A percentile compares a stretch with the other conserved stretches of the same genome.
These are phyloP conservation scores for Quercus phellos DNA, from an alignment of 331 rosid genomes.

Conservation along the genomic window DNA sequence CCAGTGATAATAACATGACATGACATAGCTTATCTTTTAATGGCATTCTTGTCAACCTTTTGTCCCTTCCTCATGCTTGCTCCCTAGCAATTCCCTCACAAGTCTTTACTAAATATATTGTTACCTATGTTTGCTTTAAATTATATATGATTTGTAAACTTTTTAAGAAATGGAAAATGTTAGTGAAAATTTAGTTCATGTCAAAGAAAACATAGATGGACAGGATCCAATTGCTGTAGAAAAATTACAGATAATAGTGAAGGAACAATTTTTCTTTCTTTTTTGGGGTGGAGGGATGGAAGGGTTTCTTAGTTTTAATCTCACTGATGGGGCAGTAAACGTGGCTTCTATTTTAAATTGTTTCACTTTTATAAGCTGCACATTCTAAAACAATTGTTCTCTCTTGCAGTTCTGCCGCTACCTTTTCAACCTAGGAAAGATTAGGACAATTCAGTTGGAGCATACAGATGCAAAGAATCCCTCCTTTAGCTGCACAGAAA, in stretches of 20 bases:
- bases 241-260: background rate
- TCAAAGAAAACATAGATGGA: background rate
- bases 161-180: background rate
- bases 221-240: background rate
- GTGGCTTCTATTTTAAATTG: background rate
- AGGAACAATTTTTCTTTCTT: background rate
- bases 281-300: background rate
- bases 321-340: background rate
- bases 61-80: background rate
- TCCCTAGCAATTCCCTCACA: background rate
- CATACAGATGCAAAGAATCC: no score
- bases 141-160: background rate
- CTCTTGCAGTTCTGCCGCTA: no score
- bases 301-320: background rate
- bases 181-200: background rate
- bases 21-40: background rate
- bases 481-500: no score
- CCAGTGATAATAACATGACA: background rate
- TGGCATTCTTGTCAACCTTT: background rate
- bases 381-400: no score
- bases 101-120: background rate
- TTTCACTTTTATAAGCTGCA: background rate
- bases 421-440: no score
- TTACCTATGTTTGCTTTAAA: background rate
- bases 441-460: no score